Percentiles rank a stretch among this genome's conserved stretches.
These are phyloP conservation scores for Pistacia vera DNA, from an alignment of 345 rosid genomes.

Conservation along the genomic window DNA sequence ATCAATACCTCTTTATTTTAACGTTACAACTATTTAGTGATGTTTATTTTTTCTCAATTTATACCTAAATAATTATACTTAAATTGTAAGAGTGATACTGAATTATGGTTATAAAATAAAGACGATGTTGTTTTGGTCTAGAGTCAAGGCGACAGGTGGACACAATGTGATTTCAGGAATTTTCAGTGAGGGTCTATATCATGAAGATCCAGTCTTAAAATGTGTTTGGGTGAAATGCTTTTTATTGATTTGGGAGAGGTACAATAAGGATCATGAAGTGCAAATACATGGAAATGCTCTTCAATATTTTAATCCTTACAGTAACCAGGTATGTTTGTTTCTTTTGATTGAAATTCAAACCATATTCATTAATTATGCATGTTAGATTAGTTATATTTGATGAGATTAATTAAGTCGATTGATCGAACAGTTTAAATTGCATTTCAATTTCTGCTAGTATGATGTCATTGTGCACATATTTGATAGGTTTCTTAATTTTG, in stretches of 20 bases:
- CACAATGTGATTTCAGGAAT: conserved; percentile 70
- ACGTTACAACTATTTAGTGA: too few species aligned
- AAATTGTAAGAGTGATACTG: not conserved
- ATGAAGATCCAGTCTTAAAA: not conserved
- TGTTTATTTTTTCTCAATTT: too few species aligned
- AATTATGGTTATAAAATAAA: conserved; percentile 53
- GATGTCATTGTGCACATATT: too few species aligned
- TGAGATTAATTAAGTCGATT: too few species aligned
- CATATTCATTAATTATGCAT: too few species aligned
- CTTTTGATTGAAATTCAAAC: not conserved
- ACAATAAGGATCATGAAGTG: conserved; percentile 98
- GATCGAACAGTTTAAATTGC: too few species aligned
- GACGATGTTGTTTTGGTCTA: conserved; percentile 89
- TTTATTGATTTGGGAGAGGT: conserved; percentile 91
- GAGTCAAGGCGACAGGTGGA: conserved; percentile 99
- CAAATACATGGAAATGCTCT: conserved; percentile 71
- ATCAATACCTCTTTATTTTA: too few species aligned
- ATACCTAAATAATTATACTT: too few species aligned
- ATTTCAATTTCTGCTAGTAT: too few species aligned
- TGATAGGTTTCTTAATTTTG: too few species aligned
- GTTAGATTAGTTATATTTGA: too few species aligned
- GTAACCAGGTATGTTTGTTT: conserved; percentile 68
- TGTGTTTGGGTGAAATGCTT: not conserved
- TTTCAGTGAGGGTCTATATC: not conserved
- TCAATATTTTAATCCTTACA: conserved; percentile 71